Evolutionary conservation across 2,329 filamentous ascomycete species (phyloP), one percentile per base, ranked within the genome.

Genomic region (Colletotrichum sp.): DNA sequence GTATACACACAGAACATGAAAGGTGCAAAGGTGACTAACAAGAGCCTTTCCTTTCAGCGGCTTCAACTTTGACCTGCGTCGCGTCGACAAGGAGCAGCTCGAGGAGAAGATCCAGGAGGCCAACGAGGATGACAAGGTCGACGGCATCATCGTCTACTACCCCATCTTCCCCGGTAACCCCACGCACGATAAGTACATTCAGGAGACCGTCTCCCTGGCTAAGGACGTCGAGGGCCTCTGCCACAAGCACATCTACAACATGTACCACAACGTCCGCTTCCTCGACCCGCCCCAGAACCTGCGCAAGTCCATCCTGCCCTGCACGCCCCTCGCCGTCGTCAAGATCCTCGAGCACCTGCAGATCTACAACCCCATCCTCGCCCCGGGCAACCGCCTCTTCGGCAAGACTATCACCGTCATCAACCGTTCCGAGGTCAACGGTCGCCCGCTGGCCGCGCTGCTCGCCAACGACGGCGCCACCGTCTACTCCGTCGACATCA

Each of bases 221-320:
- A 98, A 99, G 86, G 97, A 99, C 82, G 96, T 99, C 79, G 97
- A 99, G 86, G 97, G 97, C 43, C 92, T 99, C 74, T 95, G 94
- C 80, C 96, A 98, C 86, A 93, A 93, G 83, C 96, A 98, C 87
- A 94, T 98, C 82, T 96, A 96, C 91, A 99, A 99, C 90, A 98
- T 99, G 96, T 99, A 98, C 87, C 95, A 98, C 89, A 99, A 99
- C 87, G 92, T 98, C 81, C 95, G 97, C 78, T 98, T 96, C 88
- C 90, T 99, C 72, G 97, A 99, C 85, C 88, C 93, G 28, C 93
- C 94, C 6, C 85, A 89, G 58, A 94, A 95, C 84, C 89, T 88
- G 74, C 94, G 95, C 84, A 98, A 99, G 88, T 97, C 94, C 65
- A 95, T 98, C 79, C 88, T 99, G 68, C 97, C 97, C 7, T 99